Conservation (phyloP, 148 eudicot genomes). For the Chenopodium berlandieri region DNA sequence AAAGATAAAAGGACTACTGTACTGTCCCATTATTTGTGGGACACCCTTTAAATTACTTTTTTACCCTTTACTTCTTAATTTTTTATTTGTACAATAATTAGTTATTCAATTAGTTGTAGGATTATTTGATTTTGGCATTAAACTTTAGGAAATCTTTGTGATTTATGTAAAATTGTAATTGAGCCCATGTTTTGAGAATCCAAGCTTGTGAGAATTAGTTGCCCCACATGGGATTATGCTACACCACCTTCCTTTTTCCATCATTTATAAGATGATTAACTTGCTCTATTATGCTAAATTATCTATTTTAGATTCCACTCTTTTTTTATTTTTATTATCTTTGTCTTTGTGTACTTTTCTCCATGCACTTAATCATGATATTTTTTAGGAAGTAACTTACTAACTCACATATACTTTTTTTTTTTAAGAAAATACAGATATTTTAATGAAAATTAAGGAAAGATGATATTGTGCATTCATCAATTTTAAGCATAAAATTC, state of each 20-base stretch:
- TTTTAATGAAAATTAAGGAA: too few species aligned
- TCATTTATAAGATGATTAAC: constrained; percentile 27
- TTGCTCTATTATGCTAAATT: neutral
- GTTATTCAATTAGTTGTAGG: neutral
- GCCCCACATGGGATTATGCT: constrained; percentile 37
- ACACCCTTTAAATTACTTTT: neutral
- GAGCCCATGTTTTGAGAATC: constrained; percentile 25
- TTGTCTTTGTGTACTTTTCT: neutral
- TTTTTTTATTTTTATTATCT: neutral
- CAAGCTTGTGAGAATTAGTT: constrained; percentile 22
- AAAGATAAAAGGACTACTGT: constrained; percentile 2
- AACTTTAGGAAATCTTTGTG: constrained; percentile 2
- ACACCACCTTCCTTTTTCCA: constrained; percentile 21
- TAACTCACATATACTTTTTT: too few species aligned
- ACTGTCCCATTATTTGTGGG: constrained; percentile 25
- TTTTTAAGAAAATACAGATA: too few species aligned
- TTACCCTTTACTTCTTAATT: neutral
- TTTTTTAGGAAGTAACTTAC: too few species aligned
- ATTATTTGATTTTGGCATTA: neutral
- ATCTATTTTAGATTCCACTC: constrained; percentile 3
- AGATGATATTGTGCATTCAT: too few species aligned
- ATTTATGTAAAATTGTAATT: constrained; percentile 10
- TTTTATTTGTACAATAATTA: neutral
- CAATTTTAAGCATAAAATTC: too few species aligned
- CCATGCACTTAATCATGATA: neutral